A percentile compares a stretch with the other conserved stretches of the same genome.
Conservation (phyloP, 495 filamentous ascomycete genomes). For the Neurospora intermedia region DNA sequence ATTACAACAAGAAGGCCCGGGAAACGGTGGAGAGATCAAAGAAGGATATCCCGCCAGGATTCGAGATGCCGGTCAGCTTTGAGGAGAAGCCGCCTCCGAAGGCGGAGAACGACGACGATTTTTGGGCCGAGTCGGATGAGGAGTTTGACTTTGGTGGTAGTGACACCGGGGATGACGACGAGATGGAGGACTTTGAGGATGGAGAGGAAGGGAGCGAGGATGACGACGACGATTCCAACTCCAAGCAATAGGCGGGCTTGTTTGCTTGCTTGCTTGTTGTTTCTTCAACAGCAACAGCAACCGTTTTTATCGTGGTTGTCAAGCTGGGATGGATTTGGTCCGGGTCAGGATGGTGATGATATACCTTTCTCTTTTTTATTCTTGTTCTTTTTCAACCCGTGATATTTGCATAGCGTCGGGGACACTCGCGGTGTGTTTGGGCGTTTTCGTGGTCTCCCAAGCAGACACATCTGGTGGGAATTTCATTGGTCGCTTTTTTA, state of each 20-base stretch:
- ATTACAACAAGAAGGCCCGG: constrained; percentile 59
- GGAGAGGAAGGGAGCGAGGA: constrained; percentile 33
- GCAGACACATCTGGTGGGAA: not conserved
- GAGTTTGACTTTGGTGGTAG: constrained; percentile 74
- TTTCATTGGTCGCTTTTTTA: not conserved
- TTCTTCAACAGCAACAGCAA: not conserved
- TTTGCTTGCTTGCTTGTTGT: not conserved
- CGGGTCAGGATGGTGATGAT: not conserved
- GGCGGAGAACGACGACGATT: constrained; percentile 60
- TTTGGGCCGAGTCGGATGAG: constrained; percentile 76
- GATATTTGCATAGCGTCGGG: constrained; percentile 23
- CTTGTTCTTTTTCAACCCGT: constrained; percentile 4
- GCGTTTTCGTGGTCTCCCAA: not conserved
- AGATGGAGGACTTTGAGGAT: constrained; percentile 44
- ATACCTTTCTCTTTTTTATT: not conserved
- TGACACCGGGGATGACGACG: constrained; percentile 47
- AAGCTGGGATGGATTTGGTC: not conserved
- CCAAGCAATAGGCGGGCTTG: constrained; percentile 8
- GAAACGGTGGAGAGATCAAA: constrained; percentile 63
- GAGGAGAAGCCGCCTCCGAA: constrained; percentile 52
- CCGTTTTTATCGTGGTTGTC: not conserved
- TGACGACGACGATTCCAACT: constrained; percentile 25
- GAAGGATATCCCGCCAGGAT: constrained; percentile 67
- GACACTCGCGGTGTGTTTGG: not conserved
- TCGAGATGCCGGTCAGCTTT: constrained; percentile 69